Base-by-base conservation (phyloP, 768 basidiomycete genomes). In the Psilocybe cubensis region DNA sequence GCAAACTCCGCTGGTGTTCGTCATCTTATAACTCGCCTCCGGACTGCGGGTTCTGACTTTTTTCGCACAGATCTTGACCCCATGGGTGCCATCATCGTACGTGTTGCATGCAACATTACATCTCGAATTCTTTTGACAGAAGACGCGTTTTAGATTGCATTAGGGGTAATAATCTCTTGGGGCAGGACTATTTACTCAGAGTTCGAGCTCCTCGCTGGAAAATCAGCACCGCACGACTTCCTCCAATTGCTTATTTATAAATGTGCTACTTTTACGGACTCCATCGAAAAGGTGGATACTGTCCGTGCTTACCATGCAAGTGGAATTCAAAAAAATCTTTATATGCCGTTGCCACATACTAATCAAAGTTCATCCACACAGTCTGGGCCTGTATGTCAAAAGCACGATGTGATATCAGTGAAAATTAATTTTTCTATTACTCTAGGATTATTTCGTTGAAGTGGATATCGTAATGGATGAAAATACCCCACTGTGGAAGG, bases 381-480 rank as follows among this genome's bases (percentile, higher is more conserved):
- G 89, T 71, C 46, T 28, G 90, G 90, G 49, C 90, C 89, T 27
- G 89, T 91, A 64, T 48, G 58, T 46, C 40, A 20, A 42, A 28
- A 17, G 14, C 21, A 27, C 6, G 11, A 25, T 25, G 20, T 18
- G 53, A 33, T 28, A 10, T 10, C 18, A 29, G 3, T 23, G 29
- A 11, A 6, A 42, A 50, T 50, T 51, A 48, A 51, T 49, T 23
- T 57, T 5, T 31, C 14, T 28, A 35, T 41, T 27, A 5, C n/a
- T 17, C 7, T 64, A 91, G 88, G 84, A 93, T 57, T 96, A 94
- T 68, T 92, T 95, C 68, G 95, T 98, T 43, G 97, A 98, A 72
- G 81, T 98, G 12, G 97, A 99, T 70, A 84, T 98, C 44, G 96
- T 98, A 41, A 92, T 98, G 89, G 83, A 88, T 58, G 89, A 88